Evolutionary conservation across 768 basidiomycete genomes (phyloP).

Genomic region (Tulasnella calospora): DNA sequence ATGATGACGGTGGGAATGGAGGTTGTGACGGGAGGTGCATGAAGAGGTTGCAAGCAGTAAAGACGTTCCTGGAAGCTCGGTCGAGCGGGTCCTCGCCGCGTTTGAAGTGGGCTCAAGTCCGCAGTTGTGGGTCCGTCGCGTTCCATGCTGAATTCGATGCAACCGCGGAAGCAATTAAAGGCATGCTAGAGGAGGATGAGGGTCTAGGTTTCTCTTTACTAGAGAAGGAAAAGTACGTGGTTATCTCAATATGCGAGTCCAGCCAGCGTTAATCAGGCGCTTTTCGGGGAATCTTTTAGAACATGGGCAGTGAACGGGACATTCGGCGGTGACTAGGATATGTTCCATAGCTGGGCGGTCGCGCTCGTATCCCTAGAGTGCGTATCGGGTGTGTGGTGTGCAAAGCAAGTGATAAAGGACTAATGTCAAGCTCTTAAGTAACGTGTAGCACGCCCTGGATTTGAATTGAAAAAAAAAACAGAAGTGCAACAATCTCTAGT

Average conservation of each 20-base stretch:
- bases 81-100: not conserved
- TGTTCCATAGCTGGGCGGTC: no score
- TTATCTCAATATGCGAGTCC: not conserved
- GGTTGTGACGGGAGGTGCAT: not conserved
- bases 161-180: not conserved
- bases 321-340: no score
- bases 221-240: not conserved
- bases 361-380: no score
- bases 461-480: not conserved
- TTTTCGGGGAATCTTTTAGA: not conserved
- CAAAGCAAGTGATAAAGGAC: not conserved
- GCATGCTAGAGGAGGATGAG: not conserved
- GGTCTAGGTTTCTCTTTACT: not conserved
- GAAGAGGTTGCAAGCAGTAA: not conserved
- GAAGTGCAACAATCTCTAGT: not conserved
- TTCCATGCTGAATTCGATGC: not conserved
- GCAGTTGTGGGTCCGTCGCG: not conserved
- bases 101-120: not conserved
- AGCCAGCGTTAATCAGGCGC: not conserved
- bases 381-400: no score
- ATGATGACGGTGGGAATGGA: not conserved
- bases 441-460: not conserved
- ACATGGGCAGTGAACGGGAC: not conserved
- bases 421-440: not conserved
- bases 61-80: not conserved